phyloP scores from a whole-genome alignment of 305 asterid genomes.

The Fraxinus nigra region DNA sequence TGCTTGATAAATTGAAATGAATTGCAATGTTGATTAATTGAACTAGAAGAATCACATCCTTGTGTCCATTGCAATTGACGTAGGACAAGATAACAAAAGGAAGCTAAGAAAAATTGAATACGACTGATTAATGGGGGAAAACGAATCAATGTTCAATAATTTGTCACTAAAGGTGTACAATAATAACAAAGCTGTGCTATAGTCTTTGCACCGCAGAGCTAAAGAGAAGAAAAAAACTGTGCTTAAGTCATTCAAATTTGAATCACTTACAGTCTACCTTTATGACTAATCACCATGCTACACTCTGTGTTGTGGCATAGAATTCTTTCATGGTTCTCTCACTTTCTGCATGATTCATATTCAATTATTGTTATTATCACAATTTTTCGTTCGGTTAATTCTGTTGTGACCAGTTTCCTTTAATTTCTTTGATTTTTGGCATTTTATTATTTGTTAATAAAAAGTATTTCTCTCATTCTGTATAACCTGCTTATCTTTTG shows the following conservation, averaged over 20 bases:
- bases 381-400: not conserved
- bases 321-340: not conserved
- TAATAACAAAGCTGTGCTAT: not conserved
- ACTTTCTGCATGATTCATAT: not conserved
- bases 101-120: not conserved
- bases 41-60: not conserved
- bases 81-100: not conserved
- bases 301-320: not conserved
- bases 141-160: not conserved
- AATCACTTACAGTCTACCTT: not conserved
- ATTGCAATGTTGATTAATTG: not conserved
- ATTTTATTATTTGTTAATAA: constrained; percentile 4
- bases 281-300: not conserved
- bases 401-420: not conserved
- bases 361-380: not conserved
- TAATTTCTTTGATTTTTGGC: not conserved
- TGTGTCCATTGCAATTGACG: not conserved
- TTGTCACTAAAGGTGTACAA: not conserved
- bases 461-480: constrained; percentile 13
- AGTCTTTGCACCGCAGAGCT: not conserved
- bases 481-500: constrained; percentile 19
- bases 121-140: not conserved
- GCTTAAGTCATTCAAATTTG: not conserved
- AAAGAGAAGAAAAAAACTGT: not conserved
- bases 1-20: not conserved